Conservation (phyloP, 495 filamentous ascomycete species). For the Gamarada debralockiae region DNA sequence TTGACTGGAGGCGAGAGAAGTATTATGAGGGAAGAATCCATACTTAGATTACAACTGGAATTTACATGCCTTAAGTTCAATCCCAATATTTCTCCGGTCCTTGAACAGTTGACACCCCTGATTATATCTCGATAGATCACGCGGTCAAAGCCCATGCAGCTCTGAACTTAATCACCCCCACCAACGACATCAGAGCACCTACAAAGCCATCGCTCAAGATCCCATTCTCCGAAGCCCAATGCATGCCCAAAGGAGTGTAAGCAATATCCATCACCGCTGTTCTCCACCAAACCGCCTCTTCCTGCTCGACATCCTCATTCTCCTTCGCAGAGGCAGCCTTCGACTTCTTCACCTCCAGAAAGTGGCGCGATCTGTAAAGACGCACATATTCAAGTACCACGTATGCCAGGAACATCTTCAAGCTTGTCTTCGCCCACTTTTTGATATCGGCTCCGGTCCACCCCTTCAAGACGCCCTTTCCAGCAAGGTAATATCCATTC, state of each 20-base stretch:
- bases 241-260: constrained; percentile 55
- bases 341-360: constrained; percentile 15
- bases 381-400: constrained; percentile 69
- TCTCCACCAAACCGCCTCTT: constrained; percentile 37
- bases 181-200: constrained; percentile 59
- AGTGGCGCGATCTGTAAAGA: constrained; percentile 29
- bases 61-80: too few relatives aligned
- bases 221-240: constrained; percentile 73
- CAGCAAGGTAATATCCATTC: constrained; percentile 72
- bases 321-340: constrained; percentile 33
- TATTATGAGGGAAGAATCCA: too few relatives aligned
- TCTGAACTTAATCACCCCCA: constrained; percentile 61
- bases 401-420: constrained; percentile 70
- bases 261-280: constrained; percentile 42
- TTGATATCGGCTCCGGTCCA: constrained; percentile 45
- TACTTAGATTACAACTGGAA: too few relatives aligned
- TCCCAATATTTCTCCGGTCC: too few relatives aligned
- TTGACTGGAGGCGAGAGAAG: too few relatives aligned
- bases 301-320: constrained; percentile 30
- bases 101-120: too few relatives aligned
- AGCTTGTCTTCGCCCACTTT: constrained; percentile 63
- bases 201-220: constrained; percentile 52
- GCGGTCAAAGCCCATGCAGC: constrained; percentile 30
- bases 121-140: not conserved
- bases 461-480: constrained; percentile 60